These are phyloP conservation scores for Flaveria floridana DNA, from an alignment of 140 eudicot genomes.

Conservation along the genomic window DNA sequence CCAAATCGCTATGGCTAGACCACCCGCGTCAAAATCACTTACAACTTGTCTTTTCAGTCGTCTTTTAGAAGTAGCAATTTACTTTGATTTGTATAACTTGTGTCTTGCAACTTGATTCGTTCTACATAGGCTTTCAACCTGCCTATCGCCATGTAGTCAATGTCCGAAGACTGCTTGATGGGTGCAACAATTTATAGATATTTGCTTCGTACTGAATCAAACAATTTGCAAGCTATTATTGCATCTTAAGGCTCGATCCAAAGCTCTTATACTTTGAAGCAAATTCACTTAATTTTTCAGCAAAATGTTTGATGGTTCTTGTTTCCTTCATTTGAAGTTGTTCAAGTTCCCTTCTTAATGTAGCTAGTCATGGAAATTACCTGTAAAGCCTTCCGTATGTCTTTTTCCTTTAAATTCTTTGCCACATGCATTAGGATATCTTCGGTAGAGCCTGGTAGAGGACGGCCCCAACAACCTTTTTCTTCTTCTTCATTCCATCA, in stretches of 20 bases:
- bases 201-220: not conserved
- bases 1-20: not conserved
- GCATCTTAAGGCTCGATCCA: not conserved
- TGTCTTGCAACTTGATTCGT: not conserved
- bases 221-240: not conserved
- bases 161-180: not conserved
- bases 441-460: no score
- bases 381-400: no score
- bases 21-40: not conserved
- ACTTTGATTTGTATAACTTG: not conserved
- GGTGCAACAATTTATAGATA: not conserved
- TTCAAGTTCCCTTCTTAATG: no score
- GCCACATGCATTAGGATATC: no score
- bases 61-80: not conserved
- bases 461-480: no score
- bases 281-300: not conserved
- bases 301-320: no score
- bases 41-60: not conserved
- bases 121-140: not conserved
- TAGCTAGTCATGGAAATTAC: no score
- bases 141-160: not conserved
- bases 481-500: no score
- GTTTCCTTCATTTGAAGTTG: no score
- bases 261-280: not conserved
- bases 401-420: no score